Evolutionary conservation across 2,329 filamentous ascomycete species (phyloP).

Genomic region (Hirsutella thompsonii): DNA sequence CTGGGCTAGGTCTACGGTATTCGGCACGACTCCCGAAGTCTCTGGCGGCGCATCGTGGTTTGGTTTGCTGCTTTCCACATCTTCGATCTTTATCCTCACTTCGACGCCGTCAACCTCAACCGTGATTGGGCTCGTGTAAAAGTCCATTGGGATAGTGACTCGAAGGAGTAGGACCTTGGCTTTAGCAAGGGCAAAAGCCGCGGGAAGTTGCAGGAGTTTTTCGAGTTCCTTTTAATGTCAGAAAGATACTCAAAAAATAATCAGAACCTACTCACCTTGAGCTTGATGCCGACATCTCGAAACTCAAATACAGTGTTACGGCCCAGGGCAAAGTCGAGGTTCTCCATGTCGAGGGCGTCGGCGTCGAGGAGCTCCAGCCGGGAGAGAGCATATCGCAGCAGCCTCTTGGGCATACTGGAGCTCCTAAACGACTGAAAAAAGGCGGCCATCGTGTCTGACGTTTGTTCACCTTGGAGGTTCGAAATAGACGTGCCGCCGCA

Average conservation of each 20-base stretch:
- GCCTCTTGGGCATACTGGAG: slow-evolving; percentile 75
- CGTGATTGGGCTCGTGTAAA: slow-evolving; percentile 72
- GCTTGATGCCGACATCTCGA: slow-evolving; percentile 68
- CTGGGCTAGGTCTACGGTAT: slow-evolving; percentile 59
- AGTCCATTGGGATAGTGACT: slow-evolving; percentile 75
- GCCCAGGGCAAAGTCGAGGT: slow-evolving; percentile 72
- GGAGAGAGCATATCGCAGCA: slow-evolving; percentile 76
- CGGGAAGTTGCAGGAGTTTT: slow-evolving; percentile 59
- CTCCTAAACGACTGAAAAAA: slow-evolving; percentile 53
- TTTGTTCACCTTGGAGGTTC: too few species aligned
- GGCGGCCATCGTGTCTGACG: slow-evolving; percentile 48
- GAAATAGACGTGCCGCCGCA: too few species aligned
- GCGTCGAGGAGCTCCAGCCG: slow-evolving; percentile 79
- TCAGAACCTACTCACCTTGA: slow-evolving; percentile 43
- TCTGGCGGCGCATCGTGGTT: slow-evolving; percentile 26
- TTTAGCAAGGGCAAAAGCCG: slow-evolving; percentile 55
- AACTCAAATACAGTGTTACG: slow-evolving; percentile 75
- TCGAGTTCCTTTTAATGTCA: slow-evolving; percentile 55
- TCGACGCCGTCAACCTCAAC: slow-evolving; percentile 75
- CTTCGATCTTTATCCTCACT: slow-evolving; percentile 46
- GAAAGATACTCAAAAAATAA: slow-evolving; percentile 10
- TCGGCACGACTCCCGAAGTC: slow-evolving; percentile 38
- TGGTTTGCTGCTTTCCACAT: slow-evolving; percentile 14
- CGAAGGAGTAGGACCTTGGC: slow-evolving; percentile 67
- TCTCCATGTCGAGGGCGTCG: slow-evolving; percentile 73